Conservation (phyloP, 495 filamentous ascomycete genomes). For the Pseudoneurospora amorphoporcata region DNA sequence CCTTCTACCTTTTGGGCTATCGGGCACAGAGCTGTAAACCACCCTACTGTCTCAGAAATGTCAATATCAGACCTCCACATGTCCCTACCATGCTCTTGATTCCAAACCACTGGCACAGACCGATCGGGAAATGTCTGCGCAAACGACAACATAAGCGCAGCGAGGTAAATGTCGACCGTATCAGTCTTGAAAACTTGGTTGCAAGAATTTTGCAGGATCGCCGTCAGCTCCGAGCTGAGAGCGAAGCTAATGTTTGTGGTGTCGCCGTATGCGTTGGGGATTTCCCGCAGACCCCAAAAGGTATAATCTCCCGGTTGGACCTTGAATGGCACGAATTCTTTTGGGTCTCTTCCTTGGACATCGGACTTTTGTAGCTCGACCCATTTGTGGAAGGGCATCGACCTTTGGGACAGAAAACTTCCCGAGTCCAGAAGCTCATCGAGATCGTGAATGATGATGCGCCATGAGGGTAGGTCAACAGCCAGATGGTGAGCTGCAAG, state of each 20-base stretch:
- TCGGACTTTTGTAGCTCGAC: constrained; percentile 32
- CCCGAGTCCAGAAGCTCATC: constrained; percentile 50
- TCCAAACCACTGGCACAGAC: constrained; percentile 42
- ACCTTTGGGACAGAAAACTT: constrained; percentile 24
- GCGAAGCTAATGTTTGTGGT: constrained; percentile 29
- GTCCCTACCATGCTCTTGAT: constrained; percentile 37
- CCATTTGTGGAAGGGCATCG: constrained; percentile 58
- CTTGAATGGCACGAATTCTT: constrained; percentile 18
- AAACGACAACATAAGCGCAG: constrained; percentile 40
- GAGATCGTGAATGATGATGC: constrained; percentile 55
- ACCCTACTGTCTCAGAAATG: constrained; percentile 38
- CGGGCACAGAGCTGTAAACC: constrained; percentile 38
- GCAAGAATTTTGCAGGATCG: constrained; percentile 30
- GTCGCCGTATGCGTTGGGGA: constrained; percentile 36
- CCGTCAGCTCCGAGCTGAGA: constrained; percentile 32
- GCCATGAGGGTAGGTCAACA: constrained; percentile 63
- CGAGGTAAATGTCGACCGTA: constrained; percentile 38
- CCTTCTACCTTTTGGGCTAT: constrained; percentile 22
- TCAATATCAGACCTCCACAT: constrained; percentile 25
- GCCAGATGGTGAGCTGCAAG: constrained; percentile 59
- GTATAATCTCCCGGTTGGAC: constrained; percentile 27
- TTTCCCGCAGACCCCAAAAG: constrained; percentile 39
- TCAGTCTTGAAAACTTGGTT: constrained; percentile 37
- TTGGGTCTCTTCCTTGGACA: constrained; percentile 16
- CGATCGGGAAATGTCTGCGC: constrained; percentile 42